Conservation (phyloP, 2,329 filamentous ascomycete genomes). For the Aquanectria penicillioides region DNA sequence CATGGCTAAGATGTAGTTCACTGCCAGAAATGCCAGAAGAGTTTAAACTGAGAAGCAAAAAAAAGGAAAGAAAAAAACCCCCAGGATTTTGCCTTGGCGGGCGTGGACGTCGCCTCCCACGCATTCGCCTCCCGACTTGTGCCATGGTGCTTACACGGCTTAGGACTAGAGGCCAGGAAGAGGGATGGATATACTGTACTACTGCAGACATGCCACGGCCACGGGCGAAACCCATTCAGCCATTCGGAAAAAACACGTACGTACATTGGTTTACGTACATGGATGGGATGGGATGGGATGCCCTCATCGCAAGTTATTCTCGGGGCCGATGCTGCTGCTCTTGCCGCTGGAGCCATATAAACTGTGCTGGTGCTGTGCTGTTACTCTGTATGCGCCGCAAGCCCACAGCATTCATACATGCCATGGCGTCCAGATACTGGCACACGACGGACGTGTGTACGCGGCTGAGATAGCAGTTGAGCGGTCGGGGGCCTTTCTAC, state of each 20-base stretch:
- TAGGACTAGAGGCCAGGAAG: conserved; percentile 1
- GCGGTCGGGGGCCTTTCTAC: neutral
- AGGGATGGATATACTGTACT: conserved; percentile 4
- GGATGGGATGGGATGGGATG: no score
- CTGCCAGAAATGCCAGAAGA: no score
- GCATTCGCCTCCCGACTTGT: neutral
- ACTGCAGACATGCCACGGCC: conserved; percentile 14
- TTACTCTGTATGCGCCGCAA: no score
- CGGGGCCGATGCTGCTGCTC: no score
- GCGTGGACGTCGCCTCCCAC: no score
- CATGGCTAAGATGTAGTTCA: neutral
- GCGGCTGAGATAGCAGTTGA: conserved; percentile 1
- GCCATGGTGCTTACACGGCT: neutral
- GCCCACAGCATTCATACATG: no score
- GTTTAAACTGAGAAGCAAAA: no score
- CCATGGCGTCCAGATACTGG: no score
- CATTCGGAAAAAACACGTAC: neutral
- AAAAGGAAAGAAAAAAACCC: neutral
- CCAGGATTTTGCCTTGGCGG: neutral
- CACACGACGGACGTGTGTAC: neutral
- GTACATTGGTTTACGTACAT: neutral
- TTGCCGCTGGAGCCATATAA: no score
- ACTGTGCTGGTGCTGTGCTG: no score
- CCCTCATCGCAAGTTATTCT: no score
- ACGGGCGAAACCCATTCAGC: neutral